Evolutionary conservation across 257 asterid species (phyloP).

Genomic region (Solanum acaule): DNA sequence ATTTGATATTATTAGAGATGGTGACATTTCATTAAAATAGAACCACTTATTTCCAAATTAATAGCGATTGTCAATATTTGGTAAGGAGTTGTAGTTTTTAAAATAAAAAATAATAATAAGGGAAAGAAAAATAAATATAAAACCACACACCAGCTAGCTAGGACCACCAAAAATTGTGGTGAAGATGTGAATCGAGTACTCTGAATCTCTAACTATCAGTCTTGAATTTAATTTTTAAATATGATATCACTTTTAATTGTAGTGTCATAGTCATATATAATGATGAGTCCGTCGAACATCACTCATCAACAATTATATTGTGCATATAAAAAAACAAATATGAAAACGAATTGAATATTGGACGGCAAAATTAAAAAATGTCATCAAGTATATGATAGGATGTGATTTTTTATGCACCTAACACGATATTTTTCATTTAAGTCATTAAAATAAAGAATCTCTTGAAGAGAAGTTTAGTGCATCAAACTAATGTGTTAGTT

Average conservation of each 20-base stretch:
- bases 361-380: too few relatives aligned
- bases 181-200: background rate
- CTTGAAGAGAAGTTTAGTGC: too few relatives aligned
- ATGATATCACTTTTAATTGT: fast-evolving
- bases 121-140: background rate
- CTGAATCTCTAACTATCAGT: fast-evolving
- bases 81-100: background rate
- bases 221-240: background rate
- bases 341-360: too few relatives aligned
- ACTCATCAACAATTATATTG: background rate
- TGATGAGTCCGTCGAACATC: background rate
- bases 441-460: background rate
- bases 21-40: background rate
- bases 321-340: background rate
- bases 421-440: background rate
- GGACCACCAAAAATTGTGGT: background rate
- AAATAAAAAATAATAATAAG: background rate
- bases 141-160: background rate
- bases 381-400: background rate
- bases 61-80: background rate
- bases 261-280: background rate
- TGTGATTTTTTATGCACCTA: background rate
- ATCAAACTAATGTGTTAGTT: too few relatives aligned
- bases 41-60: background rate
- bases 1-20: background rate